A percentile compares a stretch with the other conserved stretches of the same genome.
Evolutionary conservation across 169 alveolate species (phyloP).

Genomic region (Plasmodium falciparum): DNA sequence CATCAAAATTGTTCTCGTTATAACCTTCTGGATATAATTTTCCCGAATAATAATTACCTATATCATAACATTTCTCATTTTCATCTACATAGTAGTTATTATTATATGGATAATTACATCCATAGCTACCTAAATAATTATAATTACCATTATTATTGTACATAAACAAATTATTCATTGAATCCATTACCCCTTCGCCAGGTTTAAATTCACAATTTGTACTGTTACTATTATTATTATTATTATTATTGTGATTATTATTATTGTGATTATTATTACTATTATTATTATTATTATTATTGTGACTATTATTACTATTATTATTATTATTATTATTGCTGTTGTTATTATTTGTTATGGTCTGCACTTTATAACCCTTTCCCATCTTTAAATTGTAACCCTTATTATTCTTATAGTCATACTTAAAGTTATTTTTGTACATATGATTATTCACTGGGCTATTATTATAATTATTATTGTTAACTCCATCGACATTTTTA

Average conservation of each 20-base stretch:
- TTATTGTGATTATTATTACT: neutral
- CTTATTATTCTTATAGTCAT: conserved; percentile 39
- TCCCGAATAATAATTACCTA: conserved; percentile 33
- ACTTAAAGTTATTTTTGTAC: conserved; percentile 13
- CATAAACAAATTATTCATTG: conserved; percentile 43
- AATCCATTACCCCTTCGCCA: conserved; percentile 9
- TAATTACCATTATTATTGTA: conserved; percentile 29
- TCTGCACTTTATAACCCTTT: conserved; percentile 4
- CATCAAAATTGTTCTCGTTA: conserved; percentile 26
- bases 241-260: neutral
- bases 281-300: too few relatives aligned
- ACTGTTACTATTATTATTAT: conserved; percentile 1
- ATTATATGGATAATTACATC: conserved; percentile 28
- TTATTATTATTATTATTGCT: too few relatives aligned
- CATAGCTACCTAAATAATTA: conserved; percentile 31
- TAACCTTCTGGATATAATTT: conserved; percentile 24
- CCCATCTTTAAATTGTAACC: conserved; percentile 4
- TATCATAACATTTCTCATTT: conserved; percentile 48
- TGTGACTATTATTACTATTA: too few relatives aligned
- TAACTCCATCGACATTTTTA: neutral
- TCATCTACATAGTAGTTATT: conserved; percentile 56
- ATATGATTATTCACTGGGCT: conserved; percentile 5
- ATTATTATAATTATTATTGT: neutral
- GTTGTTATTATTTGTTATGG: conserved; percentile 1
- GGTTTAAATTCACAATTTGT: neutral